Evolutionary conservation across 176 grass and related monocot genomes (phyloP).

Genomic region (Zoysia pacifica): DNA sequence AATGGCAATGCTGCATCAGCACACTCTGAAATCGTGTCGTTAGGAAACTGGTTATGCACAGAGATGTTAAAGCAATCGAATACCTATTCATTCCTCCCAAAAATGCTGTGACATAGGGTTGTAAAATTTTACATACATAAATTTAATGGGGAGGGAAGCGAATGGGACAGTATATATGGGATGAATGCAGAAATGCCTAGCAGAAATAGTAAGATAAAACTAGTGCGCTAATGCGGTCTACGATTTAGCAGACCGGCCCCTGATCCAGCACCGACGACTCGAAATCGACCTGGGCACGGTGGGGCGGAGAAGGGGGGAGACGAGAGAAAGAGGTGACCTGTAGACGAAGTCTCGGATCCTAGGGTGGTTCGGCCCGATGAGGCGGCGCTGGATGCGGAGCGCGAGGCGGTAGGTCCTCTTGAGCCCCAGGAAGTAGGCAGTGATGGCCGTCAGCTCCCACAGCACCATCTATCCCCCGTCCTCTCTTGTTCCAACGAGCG

Average conservation of each 20-base stretch:
- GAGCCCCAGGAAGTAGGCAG: constrained; percentile 92
- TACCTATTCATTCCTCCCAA: too few species aligned
- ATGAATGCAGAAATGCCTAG: too few species aligned
- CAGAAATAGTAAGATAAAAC: too few species aligned
- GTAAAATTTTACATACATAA: too few species aligned
- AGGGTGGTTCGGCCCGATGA: constrained; percentile 71
- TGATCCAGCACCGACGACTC: neutral
- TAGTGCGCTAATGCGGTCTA: neutral
- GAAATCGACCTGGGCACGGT: neutral
- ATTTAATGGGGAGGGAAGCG: too few species aligned
- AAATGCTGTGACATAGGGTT: too few species aligned
- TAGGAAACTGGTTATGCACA: too few species aligned
- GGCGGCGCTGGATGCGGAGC: constrained; percentile 79
- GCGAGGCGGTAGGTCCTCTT: constrained; percentile 78
- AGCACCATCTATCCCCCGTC: constrained; percentile 60
- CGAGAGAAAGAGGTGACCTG: constrained; percentile 23
- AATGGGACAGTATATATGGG: too few species aligned
- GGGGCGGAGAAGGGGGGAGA: neutral
- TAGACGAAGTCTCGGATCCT: constrained; percentile 69
- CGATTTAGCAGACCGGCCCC: neutral
- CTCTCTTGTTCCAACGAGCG: neutral
- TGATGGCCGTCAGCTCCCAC: constrained; percentile 95
- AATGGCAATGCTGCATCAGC: too few species aligned
- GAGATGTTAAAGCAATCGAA: too few species aligned
- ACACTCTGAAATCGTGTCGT: too few species aligned